These are phyloP conservation scores for Nissolia schottii DNA, from an alignment of 306 rosid species.

Conservation along the genomic window DNA sequence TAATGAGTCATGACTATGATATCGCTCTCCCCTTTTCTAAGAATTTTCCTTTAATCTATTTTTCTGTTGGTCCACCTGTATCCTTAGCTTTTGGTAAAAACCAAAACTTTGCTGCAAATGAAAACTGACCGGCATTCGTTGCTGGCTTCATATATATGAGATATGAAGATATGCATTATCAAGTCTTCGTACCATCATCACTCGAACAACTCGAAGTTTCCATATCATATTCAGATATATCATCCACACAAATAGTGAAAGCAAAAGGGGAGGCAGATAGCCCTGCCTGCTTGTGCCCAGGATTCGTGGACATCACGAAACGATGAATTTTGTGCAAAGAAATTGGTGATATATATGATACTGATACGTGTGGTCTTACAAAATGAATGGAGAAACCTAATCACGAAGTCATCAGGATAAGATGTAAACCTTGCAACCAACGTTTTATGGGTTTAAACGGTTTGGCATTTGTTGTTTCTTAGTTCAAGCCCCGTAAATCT, in stretches of 20 bases:
- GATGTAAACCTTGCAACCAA: too few species aligned
- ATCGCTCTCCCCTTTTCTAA: neutral
- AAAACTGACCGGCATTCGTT: neutral
- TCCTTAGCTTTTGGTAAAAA: neutral
- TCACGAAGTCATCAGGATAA: too few species aligned
- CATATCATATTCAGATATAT: neutral
- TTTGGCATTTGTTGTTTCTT: too few species aligned
- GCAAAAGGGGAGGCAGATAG: neutral
- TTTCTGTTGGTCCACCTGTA: slow-evolving; percentile 19
- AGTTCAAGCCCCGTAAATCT: too few species aligned
- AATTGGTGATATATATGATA: neutral
- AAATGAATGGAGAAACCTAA: neutral
- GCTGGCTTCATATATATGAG: neutral
- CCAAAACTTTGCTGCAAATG: neutral
- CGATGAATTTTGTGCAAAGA: neutral
- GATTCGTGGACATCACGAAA: neutral
- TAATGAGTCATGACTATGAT: neutral
- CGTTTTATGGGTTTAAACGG: too few species aligned
- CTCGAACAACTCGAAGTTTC: neutral
- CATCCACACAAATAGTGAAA: slow-evolving; percentile 3
- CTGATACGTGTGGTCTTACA: neutral
- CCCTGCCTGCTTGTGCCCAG: neutral
- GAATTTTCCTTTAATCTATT: neutral
- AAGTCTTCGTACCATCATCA: neutral
- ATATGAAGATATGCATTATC: neutral